Percentiles rank a stretch among this genome's conserved stretches.
These are phyloP conservation scores for Echium plantagineum DNA, from an alignment of 257 asterid species.

Conservation along the genomic window DNA sequence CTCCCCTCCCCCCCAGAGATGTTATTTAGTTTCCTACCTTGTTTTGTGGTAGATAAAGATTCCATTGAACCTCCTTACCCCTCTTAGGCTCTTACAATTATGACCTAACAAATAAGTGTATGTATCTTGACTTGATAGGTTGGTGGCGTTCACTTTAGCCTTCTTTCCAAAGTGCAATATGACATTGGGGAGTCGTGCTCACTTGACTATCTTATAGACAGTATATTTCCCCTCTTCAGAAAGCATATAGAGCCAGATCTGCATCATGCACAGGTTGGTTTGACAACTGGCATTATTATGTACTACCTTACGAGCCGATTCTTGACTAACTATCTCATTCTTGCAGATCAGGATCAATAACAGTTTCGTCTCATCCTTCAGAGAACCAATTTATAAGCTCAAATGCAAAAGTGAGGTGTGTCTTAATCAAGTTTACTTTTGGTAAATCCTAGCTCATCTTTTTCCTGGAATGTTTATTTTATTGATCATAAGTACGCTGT, in stretches of 20 bases:
- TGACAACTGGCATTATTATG: slow-evolving; percentile 12
- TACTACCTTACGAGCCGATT: slow-evolving; percentile 18
- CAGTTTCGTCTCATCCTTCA: slow-evolving; percentile 95
- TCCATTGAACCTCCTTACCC: neutral
- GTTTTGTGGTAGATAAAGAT: no score
- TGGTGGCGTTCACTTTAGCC: slow-evolving; percentile 99
- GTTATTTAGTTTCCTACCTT: no score
- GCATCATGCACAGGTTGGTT: slow-evolving; percentile 94
- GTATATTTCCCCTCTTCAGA: slow-evolving; percentile 96
- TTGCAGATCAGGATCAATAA: slow-evolving; percentile 95
- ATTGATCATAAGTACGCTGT: neutral
- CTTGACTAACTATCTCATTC: slow-evolving; percentile 29
- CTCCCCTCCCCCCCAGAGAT: neutral
- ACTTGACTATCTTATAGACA: slow-evolving; percentile 94
- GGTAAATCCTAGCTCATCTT: neutral
- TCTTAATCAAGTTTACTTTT: neutral
- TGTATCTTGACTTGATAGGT: slow-evolving; percentile 42
- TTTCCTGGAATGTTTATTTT: neutral
- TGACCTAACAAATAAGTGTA: neutral
- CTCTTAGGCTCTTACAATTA: no score
- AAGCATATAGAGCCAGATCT: slow-evolving; percentile 97
- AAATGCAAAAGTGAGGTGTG: slow-evolving; percentile 91
- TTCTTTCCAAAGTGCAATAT: slow-evolving; percentile 95
- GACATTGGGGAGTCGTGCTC: slow-evolving; percentile 98
- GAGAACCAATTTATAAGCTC: slow-evolving; percentile 99